A percentile compares a stretch with the other conserved stretches of the same genome.
phyloP scores from a whole-genome alignment of 345 rosid species.

The Euphorbia peplus region DNA sequence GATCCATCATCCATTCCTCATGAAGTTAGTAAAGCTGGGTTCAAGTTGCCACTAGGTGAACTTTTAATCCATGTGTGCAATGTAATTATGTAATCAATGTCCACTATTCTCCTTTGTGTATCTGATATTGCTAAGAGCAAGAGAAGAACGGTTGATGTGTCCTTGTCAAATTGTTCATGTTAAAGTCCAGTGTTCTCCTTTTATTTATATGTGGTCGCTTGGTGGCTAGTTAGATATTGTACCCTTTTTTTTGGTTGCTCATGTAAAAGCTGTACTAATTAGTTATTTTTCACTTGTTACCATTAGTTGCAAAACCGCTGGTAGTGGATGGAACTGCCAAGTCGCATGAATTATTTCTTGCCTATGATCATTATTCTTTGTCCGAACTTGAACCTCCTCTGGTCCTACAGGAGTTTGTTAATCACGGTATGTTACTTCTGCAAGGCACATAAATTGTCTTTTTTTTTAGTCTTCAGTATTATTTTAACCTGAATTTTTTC shows the following conservation, averaged over 20 bases:
- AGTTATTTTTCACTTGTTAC: constrained; percentile 11
- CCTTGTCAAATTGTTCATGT: neutral
- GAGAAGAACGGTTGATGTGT: neutral
- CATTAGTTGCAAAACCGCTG: constrained; percentile 86
- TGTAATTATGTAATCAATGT: neutral
- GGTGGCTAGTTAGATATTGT: neutral
- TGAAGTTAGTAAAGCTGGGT: constrained; percentile 59
- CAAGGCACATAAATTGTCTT: neutral
- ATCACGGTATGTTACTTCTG: constrained; percentile 59
- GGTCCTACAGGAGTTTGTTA: constrained; percentile 87
- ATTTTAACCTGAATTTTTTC: constrained; percentile 10
- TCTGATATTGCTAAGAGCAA: neutral
- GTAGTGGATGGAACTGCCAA: constrained; percentile 83
- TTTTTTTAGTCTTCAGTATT: neutral
- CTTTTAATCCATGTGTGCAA: constrained; percentile 4
- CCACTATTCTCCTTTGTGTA: neutral
- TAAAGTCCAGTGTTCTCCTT: too few species aligned
- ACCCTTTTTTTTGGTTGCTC: neutral
- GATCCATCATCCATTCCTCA: constrained; percentile 57
- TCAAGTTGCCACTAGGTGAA: constrained; percentile 76
- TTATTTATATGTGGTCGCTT: neutral
- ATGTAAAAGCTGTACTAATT: neutral
- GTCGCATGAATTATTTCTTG: constrained; percentile 82
- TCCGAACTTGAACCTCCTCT: constrained; percentile 80
- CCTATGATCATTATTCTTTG: constrained; percentile 64